These are phyloP conservation scores for Trypanosomatidae sp. DNA, from an alignment of 208 protist genomes.

Conservation along the genomic window DNA sequence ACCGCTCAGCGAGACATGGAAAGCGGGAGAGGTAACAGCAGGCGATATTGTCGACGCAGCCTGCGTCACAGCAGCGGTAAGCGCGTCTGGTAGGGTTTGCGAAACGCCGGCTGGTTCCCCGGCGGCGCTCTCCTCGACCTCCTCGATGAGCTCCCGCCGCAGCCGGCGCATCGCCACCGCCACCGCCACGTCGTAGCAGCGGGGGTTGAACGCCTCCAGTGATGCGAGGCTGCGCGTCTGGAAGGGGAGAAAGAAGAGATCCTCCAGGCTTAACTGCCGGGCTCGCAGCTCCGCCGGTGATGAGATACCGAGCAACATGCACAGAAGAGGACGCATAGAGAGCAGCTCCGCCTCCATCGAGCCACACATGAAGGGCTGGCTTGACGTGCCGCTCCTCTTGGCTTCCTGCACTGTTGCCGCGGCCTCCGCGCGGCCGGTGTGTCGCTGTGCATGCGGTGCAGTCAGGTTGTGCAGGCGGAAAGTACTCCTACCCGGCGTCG, in stretches of 20 bases:
- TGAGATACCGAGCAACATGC: conserved; percentile 39
- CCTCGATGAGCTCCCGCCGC: conserved; percentile 23
- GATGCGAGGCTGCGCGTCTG: conserved; percentile 51
- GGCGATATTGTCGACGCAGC: not conserved
- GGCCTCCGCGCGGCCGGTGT: not conserved
- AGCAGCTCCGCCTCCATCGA: conserved; percentile 24
- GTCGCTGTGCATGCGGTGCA: not conserved
- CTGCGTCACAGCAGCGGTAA: conserved; percentile 7
- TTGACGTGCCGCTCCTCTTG: not conserved
- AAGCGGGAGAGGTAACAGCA: not conserved
- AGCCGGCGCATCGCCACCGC: conserved; percentile 44
- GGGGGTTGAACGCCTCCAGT: conserved; percentile 48
- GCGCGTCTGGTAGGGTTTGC: not conserved
- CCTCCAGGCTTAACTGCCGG: conserved; percentile 50
- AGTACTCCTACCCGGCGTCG: not conserved
- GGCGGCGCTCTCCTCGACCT: conserved; percentile 3
- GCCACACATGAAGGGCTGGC: not conserved
- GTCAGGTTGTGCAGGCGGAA: not conserved
- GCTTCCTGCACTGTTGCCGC: not conserved
- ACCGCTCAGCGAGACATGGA: not conserved
- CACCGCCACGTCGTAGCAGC: conserved; percentile 50
- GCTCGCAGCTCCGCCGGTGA: conserved; percentile 19
- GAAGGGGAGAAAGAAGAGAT: conserved; percentile 69
- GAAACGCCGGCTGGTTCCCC: not conserved
- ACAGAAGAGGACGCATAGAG: conserved; percentile 40